These are phyloP conservation scores for Phytophthora pini DNA, from an alignment of 352 stramenopile genomes.

Conservation along the genomic window DNA sequence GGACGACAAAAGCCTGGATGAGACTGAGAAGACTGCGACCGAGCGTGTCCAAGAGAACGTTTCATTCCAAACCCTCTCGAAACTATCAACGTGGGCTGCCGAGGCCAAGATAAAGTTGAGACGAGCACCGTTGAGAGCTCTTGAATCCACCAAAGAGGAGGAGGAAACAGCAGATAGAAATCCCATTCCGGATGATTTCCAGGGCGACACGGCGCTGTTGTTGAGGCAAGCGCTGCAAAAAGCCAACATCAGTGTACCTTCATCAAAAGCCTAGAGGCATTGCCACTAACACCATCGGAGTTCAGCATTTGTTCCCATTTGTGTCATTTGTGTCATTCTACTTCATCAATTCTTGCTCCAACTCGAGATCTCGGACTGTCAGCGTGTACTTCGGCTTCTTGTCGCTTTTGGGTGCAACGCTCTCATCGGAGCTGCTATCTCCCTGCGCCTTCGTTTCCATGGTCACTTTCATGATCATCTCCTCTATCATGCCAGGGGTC, in stretches of 20 bases:
- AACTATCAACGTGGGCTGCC: conserved; percentile 61
- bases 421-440: conserved; percentile 10
- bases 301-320: conserved; percentile 1
- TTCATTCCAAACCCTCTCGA: conserved; percentile 66
- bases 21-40: conserved; percentile 17
- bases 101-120: conserved; percentile 63
- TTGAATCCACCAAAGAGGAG: conserved; percentile 22
- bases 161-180: conserved; percentile 13
- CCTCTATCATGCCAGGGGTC: conserved; percentile 61
- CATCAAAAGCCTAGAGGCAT: conserved; percentile 19
- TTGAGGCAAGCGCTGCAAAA: conserved; percentile 61
- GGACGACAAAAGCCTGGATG: conserved; percentile 17
- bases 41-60: conserved; percentile 58
- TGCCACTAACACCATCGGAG: neutral
- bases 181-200: conserved; percentile 36
- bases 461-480: conserved; percentile 70
- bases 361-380: conserved; percentile 80
- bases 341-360: conserved; percentile 85
- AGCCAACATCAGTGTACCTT: conserved; percentile 49
- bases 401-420: conserved; percentile 19
- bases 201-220: conserved; percentile 47
- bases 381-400: conserved; percentile 58
- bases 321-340: conserved; percentile 13
- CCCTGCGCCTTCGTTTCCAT: conserved; percentile 21
- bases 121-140: conserved; percentile 5